Conservation (phyloP, 495 filamentous ascomycete species). For the Aspergillus steynii region DNA sequence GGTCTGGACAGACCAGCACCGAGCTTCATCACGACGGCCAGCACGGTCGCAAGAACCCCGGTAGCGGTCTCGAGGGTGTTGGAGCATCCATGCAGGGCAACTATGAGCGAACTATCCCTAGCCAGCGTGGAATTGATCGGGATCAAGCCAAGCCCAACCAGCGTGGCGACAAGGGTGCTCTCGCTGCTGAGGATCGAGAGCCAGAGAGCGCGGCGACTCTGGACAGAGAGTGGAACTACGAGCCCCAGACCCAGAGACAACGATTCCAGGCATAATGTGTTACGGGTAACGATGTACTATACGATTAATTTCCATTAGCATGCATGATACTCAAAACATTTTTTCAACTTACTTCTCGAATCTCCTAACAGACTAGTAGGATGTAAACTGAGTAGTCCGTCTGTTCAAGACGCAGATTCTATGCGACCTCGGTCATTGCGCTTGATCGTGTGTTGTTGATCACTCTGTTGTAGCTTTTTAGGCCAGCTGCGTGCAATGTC, state of each 20-base stretch:
- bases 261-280: constrained; percentile 1
- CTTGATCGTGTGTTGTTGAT: constrained; percentile 8
- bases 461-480: constrained; percentile 52
- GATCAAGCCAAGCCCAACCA: constrained; percentile 25
- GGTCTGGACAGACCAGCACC: constrained; percentile 57
- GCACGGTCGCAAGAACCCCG: constrained; percentile 53
- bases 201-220: constrained; percentile 49
- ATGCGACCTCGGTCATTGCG: constrained; percentile 12
- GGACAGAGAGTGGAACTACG: constrained; percentile 46
- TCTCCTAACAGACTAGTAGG: no score
- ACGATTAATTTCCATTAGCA: constrained; percentile 10
- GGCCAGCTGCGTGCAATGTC: constrained; percentile 92
- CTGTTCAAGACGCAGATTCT: constrained; percentile 14
- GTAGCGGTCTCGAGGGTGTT: constrained; percentile 54
- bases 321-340: constrained; percentile 18
- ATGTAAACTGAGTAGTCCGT: no score
- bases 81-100: constrained; percentile 41
- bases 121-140: constrained; percentile 34
- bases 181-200: constrained; percentile 43
- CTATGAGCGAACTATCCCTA: constrained; percentile 26
- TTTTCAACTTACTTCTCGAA: not conserved
- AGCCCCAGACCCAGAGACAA: constrained; percentile 29
- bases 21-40: constrained; percentile 59
- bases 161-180: constrained; percentile 31
- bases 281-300: constrained; percentile 7